These are phyloP conservation scores for Suhomyces guaymorum DNA, from an alignment of 1,139 yeast genomes.

Conservation along the genomic window DNA sequence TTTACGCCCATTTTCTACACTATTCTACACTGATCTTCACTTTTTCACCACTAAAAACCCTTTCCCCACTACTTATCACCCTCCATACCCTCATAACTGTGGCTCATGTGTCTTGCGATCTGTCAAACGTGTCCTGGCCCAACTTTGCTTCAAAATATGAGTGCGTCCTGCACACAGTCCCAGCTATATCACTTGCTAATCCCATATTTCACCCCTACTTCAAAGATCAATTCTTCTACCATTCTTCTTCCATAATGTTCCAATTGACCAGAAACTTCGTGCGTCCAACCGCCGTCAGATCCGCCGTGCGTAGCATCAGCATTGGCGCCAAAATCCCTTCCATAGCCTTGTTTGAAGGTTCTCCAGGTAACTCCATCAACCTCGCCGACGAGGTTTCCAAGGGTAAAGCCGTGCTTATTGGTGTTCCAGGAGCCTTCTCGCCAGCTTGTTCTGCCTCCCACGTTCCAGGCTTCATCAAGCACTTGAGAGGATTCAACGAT, in stretches of 20 bases:
- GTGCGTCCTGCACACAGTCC: conserved; percentile 2
- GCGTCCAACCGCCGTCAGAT: conserved; percentile 5
- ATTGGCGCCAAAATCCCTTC: conserved; percentile 64
- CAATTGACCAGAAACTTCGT: conserved; percentile 6
- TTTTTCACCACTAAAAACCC: too few relatives aligned
- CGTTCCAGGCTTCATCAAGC: conserved; percentile 72
- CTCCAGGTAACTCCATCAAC: conserved; percentile 68
- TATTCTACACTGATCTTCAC: too few relatives aligned
- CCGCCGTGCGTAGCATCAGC: conserved; percentile 30
- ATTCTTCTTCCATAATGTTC: conserved; percentile 2
- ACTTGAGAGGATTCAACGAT: conserved; percentile 51
- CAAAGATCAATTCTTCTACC: neutral
- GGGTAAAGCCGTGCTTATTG: conserved; percentile 65
- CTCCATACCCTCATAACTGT: too few relatives aligned
- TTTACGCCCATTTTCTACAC: too few relatives aligned
- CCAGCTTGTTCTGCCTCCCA: conserved; percentile 81
- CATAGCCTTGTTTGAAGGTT: conserved; percentile 55
- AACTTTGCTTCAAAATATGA: too few relatives aligned
- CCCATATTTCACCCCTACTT: neutral
- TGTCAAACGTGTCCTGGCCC: too few relatives aligned
- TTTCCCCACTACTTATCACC: too few relatives aligned
- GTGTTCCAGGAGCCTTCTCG: conserved; percentile 91
- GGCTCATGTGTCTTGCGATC: too few relatives aligned
- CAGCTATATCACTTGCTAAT: conserved; percentile 1
- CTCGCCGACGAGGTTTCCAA: conserved; percentile 54